Conservation (phyloP, 768 basidiomycete species). For the Phanerochaete carnosa region DNA sequence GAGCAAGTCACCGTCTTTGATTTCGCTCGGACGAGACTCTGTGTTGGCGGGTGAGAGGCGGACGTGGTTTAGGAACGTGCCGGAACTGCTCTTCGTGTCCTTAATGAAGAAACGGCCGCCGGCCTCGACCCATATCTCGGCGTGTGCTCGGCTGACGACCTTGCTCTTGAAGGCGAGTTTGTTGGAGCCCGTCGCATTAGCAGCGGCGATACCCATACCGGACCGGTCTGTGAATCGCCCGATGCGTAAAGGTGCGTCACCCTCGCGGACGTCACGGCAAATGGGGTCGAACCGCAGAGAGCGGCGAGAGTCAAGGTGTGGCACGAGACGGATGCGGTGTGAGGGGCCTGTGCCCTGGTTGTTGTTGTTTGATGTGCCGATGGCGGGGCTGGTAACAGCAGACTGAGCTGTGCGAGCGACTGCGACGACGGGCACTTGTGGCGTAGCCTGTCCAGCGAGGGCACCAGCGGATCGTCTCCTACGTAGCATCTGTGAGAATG, state of each 20-base stretch:
- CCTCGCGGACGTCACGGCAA: slow-evolving; percentile 73
- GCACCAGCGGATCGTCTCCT: slow-evolving; percentile 64
- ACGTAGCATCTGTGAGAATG: slow-evolving; percentile 61
- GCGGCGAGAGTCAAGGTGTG: slow-evolving; percentile 87
- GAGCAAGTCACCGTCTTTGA: slow-evolving; percentile 92
- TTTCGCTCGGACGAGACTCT: slow-evolving; percentile 70
- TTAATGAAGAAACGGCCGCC: slow-evolving; percentile 78
- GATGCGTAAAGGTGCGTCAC: slow-evolving; percentile 73
- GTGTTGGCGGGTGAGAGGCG: slow-evolving; percentile 80
- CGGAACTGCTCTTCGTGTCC: slow-evolving; percentile 86
- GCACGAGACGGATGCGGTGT: slow-evolving; percentile 90
- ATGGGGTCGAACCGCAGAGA: slow-evolving; percentile 93
- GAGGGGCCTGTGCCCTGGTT: slow-evolving; percentile 22
- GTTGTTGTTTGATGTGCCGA: slow-evolving; percentile 12
- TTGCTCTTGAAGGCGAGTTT: slow-evolving; percentile 95
- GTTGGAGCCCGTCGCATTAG: slow-evolving; percentile 67
- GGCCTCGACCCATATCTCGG: slow-evolving; percentile 84
- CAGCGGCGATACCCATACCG: slow-evolving; percentile 59
- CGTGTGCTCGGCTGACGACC: slow-evolving; percentile 91
- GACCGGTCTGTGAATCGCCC: slow-evolving; percentile 92
- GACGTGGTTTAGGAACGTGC: slow-evolving; percentile 95
- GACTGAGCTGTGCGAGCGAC: slow-evolving; percentile 23
- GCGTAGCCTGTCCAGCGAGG: slow-evolving; percentile 31
- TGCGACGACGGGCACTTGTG: slow-evolving; percentile 25
- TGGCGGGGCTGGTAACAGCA: slow-evolving; percentile 19